phyloP scores from a whole-genome alignment of 2,329 filamentous ascomycete species.

The Neopestalotiopsis rosae region DNA sequence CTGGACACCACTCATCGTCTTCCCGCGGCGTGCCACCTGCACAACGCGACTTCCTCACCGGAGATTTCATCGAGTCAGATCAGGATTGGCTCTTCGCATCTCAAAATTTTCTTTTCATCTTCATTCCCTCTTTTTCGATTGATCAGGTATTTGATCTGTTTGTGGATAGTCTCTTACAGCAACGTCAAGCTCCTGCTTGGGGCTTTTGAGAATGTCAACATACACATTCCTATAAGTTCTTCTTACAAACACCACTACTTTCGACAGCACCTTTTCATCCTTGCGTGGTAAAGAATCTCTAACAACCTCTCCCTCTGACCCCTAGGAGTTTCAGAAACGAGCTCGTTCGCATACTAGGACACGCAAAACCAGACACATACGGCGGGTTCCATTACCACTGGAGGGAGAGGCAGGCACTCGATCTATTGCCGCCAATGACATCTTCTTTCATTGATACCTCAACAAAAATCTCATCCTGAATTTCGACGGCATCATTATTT shows the following conservation, averaged over 20 bases:
- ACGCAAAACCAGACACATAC: too few relatives aligned
- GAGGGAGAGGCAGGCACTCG: too few relatives aligned
- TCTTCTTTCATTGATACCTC: too few relatives aligned
- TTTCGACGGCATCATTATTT: too few relatives aligned
- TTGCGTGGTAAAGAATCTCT: background rate
- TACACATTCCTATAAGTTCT: background rate
- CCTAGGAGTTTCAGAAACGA: too few relatives aligned
- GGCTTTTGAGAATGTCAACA: background rate
- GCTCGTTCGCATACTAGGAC: too few relatives aligned
- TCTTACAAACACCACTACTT: background rate
- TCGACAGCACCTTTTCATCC: background rate
- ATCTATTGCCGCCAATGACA: too few relatives aligned
- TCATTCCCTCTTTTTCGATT: background rate
- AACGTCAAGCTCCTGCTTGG: background rate
- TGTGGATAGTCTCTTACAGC: background rate
- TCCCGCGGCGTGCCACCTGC: slow-evolving; percentile 1
- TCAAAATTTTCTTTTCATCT: background rate
- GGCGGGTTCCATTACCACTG: too few relatives aligned
- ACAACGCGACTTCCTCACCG: slow-evolving; percentile 10
- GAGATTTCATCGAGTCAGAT: background rate
- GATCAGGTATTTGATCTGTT: background rate
- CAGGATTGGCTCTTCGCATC: background rate
- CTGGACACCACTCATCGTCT: background rate
- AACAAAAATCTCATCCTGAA: too few relatives aligned
- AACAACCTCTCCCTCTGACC: too few relatives aligned